A percentile compares a stretch with the other conserved stretches of the same genome.
phyloP scores from a whole-genome alignment of 305 asterid genomes.

The Monarda citriodora region DNA sequence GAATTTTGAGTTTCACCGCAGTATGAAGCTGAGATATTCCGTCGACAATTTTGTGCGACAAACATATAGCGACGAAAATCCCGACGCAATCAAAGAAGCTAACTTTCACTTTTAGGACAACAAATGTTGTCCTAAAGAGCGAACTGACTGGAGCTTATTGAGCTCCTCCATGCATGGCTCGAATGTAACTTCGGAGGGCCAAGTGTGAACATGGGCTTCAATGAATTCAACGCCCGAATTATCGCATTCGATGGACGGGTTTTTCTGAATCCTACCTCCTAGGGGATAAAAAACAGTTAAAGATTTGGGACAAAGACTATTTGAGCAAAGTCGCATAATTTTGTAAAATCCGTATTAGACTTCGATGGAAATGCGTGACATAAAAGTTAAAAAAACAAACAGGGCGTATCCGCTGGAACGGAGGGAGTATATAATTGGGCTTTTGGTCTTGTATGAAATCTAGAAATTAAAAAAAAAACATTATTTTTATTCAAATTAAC shows the following conservation, averaged over 20 bases:
- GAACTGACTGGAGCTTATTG: conserved; percentile 15
- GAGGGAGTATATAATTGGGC: too few species aligned
- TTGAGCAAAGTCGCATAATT: too few species aligned
- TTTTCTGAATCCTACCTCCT: conserved; percentile 24
- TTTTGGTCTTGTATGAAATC: too few species aligned
- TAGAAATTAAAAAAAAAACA: too few species aligned
- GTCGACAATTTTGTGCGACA: conserved; percentile 36
- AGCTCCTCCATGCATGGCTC: conserved; percentile 28
- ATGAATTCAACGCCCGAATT: conserved; percentile 31
- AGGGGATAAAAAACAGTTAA: conserved; percentile 26
- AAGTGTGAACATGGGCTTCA: conserved; percentile 27
- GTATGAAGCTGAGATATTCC: conserved; percentile 20
- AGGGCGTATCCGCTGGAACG: too few species aligned
- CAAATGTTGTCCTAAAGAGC: neutral
- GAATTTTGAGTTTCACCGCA: conserved; percentile 4
- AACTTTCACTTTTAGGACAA: conserved; percentile 20
- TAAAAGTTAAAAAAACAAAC: too few species aligned
- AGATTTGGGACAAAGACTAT: neutral
- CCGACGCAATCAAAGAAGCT: conserved; percentile 38
- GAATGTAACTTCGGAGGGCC: conserved; percentile 12
- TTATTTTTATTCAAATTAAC: too few species aligned
- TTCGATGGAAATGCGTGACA: too few species aligned
- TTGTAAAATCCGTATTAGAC: too few species aligned
- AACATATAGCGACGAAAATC: conserved; percentile 23
- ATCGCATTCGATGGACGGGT: conserved; percentile 23